Conservation (phyloP, 805 yeast genomes). For the Ogataea zsoltii region DNA sequence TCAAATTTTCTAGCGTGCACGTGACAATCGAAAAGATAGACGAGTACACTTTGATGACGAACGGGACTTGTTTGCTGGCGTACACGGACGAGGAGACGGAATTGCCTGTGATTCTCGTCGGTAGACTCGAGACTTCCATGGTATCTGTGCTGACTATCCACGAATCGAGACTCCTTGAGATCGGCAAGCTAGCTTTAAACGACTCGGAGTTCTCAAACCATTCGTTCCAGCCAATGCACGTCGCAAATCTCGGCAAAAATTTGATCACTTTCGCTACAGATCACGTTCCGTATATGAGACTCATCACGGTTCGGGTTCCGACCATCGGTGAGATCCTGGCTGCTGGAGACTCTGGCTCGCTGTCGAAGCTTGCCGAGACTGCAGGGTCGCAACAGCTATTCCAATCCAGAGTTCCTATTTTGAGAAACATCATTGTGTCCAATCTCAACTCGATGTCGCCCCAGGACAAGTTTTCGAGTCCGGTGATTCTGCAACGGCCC, state of each 20-base stretch:
- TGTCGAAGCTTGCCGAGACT: slow-evolving; percentile 7
- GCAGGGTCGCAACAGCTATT: slow-evolving; percentile 21
- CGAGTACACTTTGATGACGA: slow-evolving; percentile 42
- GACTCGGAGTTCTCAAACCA: slow-evolving; percentile 71
- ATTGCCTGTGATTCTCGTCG: slow-evolving; percentile 47
- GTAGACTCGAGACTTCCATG: slow-evolving; percentile 61
- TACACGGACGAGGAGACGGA: slow-evolving; percentile 15
- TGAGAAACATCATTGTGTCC: slow-evolving; percentile 39
- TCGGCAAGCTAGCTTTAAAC: slow-evolving; percentile 57
- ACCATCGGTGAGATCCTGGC: slow-evolving; percentile 21
- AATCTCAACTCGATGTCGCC: slow-evolving; percentile 56
- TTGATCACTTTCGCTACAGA: slow-evolving; percentile 68
- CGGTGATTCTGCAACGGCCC: slow-evolving; percentile 38
- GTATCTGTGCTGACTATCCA: slow-evolving; percentile 43
- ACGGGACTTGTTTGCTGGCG: slow-evolving; percentile 53
- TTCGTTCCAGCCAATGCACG: slow-evolving; percentile 59
- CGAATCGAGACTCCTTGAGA: slow-evolving; percentile 32
- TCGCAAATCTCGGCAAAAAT: slow-evolving; percentile 32
- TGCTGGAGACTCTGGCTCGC: slow-evolving; percentile 1
- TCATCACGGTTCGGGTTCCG: slow-evolving; percentile 55
- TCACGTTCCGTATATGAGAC: slow-evolving; percentile 74
- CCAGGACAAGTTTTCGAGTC: slow-evolving; percentile 65
- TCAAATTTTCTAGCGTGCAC: slow-evolving; percentile 19
- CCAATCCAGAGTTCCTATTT: slow-evolving; percentile 28
- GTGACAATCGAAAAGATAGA: slow-evolving; percentile 21